phyloP scores from a whole-genome alignment of 2,329 filamentous ascomycete species.

The Amphichorda felina region DNA sequence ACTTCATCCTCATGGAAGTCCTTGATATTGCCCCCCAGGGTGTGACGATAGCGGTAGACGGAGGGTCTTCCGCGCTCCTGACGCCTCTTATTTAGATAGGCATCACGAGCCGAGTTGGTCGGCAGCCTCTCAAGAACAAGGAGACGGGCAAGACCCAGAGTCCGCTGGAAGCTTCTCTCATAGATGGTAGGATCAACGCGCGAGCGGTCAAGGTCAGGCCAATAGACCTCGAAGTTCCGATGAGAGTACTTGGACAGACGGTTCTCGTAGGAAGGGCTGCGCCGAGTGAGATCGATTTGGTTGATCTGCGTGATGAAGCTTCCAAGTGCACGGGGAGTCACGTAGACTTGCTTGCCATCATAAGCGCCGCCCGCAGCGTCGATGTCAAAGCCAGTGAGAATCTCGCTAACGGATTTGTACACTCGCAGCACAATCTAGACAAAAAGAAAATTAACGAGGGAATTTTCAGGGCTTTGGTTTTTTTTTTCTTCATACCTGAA shows the following conservation, averaged over 20 bases:
- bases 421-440: conserved; percentile 69
- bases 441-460: too few relatives aligned
- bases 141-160: conserved; percentile 65
- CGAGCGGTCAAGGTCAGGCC: conserved; percentile 62
- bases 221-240: conserved; percentile 75
- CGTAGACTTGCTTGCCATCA: conserved; percentile 70
- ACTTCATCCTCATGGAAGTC: conserved; percentile 68
- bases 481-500: too few relatives aligned
- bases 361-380: conserved; percentile 75
- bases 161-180: conserved; percentile 66
- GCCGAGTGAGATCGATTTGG: conserved; percentile 63
- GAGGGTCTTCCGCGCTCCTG: conserved; percentile 58
- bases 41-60: conserved; percentile 26
- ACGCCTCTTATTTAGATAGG: conserved; percentile 59
- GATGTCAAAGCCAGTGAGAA: conserved; percentile 80
- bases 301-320: conserved; percentile 78
- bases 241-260: conserved; percentile 77
- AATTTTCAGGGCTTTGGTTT: too few relatives aligned
- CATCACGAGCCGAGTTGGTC: conserved; percentile 52
- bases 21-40: conserved; percentile 61
- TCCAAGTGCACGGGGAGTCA: conserved; percentile 62
- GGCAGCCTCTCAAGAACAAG: conserved; percentile 72
- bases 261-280: conserved; percentile 81
- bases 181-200: conserved; percentile 77
- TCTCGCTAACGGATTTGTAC: conserved; percentile 75